Evolutionary conservation across 805 yeast species (phyloP), one percentile per base, ranked within the genome.

Genomic region (Metschnikowia sp.): DNA sequence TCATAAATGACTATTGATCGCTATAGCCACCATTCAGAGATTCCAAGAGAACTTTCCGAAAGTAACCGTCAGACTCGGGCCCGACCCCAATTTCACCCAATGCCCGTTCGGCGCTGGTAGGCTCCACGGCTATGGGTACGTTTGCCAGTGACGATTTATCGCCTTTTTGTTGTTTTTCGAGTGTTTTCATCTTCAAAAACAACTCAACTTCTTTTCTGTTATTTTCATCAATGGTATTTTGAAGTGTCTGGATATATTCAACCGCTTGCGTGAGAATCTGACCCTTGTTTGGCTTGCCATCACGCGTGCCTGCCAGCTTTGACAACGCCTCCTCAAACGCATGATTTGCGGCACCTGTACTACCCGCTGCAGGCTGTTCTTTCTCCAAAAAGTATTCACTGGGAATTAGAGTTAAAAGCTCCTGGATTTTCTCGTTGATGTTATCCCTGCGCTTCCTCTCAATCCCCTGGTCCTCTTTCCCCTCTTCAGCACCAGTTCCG

Each of bases 281-380:
- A 2, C 95, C 95, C 65, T 87, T 87, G 59, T 86, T 86, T 0
- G 95, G 95, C 55, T 84, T 86, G 2, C 92, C 94, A 57, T 86
- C 92, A 53, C 83, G 85, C 0, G 92, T 86, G 0, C 92, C 92
- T 31, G 58, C 49, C 11, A 54, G 53, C 45, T 50, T 44, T 30
- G 47, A 36, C 51, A 44, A 40, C 8, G 43, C 41, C 30, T 45
- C 50, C 10, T 49, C 50, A 26, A 36, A 31, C 8, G 29, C 29
- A 36, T 22, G 19, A 18, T 18, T 7, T 54, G 49, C 10, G 8
- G 30, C 42, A 7, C 18, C 13, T 15, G 52, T 45, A 3, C 41
- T 39, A 8, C 29, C 46, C 4, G 26, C 29, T 11, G 39, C 40
- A 28, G 37, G 77, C 53, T 74, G 76, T n/a, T 57, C 63, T 10